A percentile compares a stretch with the other conserved stretches of the same genome.
phyloP scores from a whole-genome alignment of 139 green algal species.

The Chlorella sp. region DNA sequence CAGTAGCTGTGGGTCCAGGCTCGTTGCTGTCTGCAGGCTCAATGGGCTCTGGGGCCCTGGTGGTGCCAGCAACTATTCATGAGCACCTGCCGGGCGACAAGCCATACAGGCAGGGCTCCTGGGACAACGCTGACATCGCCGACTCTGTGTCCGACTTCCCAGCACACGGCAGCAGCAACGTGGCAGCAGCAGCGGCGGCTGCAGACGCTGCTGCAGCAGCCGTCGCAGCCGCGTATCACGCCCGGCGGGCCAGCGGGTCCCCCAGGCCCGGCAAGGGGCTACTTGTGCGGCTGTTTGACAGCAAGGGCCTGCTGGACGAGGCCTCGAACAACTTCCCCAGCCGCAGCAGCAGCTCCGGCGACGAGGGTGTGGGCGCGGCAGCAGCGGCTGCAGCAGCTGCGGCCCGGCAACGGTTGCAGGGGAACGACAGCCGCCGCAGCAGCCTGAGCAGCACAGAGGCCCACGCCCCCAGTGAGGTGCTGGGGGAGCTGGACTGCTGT shows the following conservation, averaged over 20 bases:
- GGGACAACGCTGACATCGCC: not conserved
- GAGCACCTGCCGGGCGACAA: not conserved
- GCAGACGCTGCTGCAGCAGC: not conserved
- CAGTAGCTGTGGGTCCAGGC: too few species aligned
- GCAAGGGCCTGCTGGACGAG: not conserved
- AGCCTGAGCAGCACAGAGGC: not conserved
- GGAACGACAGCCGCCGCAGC: not conserved
- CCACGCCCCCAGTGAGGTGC: not conserved
- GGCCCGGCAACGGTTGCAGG: not conserved
- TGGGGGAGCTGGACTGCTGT: too few species aligned
- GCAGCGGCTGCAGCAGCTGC: not conserved
- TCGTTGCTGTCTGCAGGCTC: too few species aligned
- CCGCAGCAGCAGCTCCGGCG: too few species aligned
- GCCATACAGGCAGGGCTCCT: not conserved
- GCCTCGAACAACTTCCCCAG: not conserved
- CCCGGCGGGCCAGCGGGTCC: too few species aligned
- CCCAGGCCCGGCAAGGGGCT: too few species aligned
- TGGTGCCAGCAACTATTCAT: too few species aligned
- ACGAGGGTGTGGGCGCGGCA: not conserved
- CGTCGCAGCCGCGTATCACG: not conserved
- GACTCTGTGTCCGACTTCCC: not conserved
- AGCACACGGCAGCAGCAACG: not conserved
- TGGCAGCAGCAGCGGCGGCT: not conserved
- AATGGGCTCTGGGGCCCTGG: too few species aligned
- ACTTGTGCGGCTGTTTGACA: not conserved